phyloP scores from a whole-genome alignment of 257 asterid genomes.

The Rhazya stricta region DNA sequence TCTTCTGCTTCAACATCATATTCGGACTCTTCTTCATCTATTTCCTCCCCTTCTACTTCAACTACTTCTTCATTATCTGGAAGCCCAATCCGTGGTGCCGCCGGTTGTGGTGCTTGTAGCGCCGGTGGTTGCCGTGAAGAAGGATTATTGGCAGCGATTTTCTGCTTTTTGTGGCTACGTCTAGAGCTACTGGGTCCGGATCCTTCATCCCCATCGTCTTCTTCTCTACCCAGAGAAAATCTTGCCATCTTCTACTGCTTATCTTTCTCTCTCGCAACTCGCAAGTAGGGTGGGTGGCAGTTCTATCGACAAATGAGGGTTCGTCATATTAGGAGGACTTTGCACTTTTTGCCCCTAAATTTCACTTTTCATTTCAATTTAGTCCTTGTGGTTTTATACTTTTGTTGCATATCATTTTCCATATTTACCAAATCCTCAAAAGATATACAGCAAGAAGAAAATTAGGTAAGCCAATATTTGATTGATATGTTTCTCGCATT shows the following conservation, averaged over 20 bases:
- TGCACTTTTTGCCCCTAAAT: not conserved
- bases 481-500: no score
- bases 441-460: no score
- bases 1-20: constrained; percentile 12
- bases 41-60: constrained; percentile 14
- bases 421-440: no score
- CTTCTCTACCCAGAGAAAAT: constrained; percentile 40
- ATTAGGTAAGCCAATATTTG: no score
- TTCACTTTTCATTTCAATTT: not conserved
- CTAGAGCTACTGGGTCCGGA: constrained; percentile 18
- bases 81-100: not conserved
- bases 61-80: not conserved
- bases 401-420: no score
- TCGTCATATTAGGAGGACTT: not conserved
- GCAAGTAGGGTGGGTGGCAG: not conserved
- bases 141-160: not conserved
- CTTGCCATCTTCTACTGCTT: constrained; percentile 35
- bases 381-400: not conserved
- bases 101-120: not conserved
- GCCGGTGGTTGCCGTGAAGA: not conserved
- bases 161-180: constrained; percentile 10
- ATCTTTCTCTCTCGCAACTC: not conserved
- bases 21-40: constrained; percentile 20
- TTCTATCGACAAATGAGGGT: not conserved
- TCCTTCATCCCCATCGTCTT: constrained; percentile 18